Conservation (phyloP, 139 green algal genomes). For the Chlorella sp. region DNA sequence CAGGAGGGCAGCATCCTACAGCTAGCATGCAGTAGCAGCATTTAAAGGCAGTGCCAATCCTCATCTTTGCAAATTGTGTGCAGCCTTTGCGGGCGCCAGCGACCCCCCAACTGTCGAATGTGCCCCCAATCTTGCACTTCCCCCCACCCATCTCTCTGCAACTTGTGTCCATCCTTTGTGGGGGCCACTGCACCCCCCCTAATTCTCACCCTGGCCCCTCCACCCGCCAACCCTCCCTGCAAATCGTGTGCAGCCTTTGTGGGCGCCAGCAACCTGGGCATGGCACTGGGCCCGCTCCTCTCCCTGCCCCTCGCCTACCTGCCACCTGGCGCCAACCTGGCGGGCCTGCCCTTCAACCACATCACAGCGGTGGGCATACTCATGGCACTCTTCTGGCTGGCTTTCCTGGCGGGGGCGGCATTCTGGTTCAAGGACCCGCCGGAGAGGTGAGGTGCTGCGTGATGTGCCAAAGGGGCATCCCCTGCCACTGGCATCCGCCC, state of each 20-base stretch:
- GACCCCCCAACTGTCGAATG: too few relatives aligned
- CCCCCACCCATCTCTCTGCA: too few relatives aligned
- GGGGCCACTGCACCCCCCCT: too few relatives aligned
- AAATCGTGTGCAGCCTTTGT: constrained; percentile 54
- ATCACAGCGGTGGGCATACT: constrained; percentile 57
- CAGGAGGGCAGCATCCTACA: not conserved
- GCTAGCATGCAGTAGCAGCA: too few relatives aligned
- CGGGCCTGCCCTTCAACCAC: constrained; percentile 49
- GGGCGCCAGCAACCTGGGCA: constrained; percentile 55
- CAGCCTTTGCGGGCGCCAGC: too few relatives aligned
- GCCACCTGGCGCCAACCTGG: constrained; percentile 8
- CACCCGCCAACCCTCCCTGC: too few relatives aligned
- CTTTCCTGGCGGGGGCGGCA: constrained; percentile 43
- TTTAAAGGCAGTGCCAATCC: too few relatives aligned
- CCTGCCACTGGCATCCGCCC: too few relatives aligned
- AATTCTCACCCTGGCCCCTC: too few relatives aligned
- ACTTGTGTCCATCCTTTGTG: constrained; percentile 59
- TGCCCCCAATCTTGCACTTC: too few relatives aligned
- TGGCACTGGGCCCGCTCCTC: constrained; percentile 65
- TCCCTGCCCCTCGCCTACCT: constrained; percentile 53
- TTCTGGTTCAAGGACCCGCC: constrained; percentile 55
- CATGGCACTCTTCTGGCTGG: constrained; percentile 58
- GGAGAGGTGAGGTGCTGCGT: not conserved
- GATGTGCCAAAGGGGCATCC: not conserved
- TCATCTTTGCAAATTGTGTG: too few relatives aligned